Conservation (phyloP, 1,139 yeast species). For the Kodamaea anthophila region DNA sequence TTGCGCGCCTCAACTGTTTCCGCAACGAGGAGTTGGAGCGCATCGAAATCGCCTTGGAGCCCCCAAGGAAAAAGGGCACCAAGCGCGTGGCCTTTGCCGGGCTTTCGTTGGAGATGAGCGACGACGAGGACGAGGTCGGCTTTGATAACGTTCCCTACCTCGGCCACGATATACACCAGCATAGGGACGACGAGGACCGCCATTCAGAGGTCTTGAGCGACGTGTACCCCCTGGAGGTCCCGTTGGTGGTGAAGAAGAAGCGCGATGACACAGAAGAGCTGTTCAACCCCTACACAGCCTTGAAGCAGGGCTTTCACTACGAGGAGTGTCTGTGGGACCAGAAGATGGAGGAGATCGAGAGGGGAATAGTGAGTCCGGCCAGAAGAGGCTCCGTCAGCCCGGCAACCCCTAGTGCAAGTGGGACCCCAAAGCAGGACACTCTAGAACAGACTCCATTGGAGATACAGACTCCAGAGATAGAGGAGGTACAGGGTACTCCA, state of each 20-base stretch:
- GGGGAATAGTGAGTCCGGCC: no score
- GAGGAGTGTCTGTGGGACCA: no score
- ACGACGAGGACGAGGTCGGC: constrained; percentile 18
- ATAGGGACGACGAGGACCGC: constrained; percentile 14
- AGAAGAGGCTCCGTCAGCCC: no score
- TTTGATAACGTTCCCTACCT: no score
- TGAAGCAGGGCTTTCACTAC: no score
- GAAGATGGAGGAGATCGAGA: no score
- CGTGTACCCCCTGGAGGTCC: constrained; percentile 31
- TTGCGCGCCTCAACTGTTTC: constrained; percentile 89
- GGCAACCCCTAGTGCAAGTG: no score
- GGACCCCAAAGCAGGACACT: no score
- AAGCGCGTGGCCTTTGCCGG: constrained; percentile 41
- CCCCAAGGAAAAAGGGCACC: constrained; percentile 5
- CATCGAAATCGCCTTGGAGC: constrained; percentile 10
- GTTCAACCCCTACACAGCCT: background rate
- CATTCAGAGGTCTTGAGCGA: constrained; percentile 41
- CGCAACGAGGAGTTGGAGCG: constrained; percentile 75
- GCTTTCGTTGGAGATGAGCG: constrained; percentile 21
- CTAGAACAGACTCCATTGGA: no score
- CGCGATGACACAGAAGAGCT: no score
- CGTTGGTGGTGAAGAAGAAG: constrained; percentile 35
- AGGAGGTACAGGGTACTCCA: no score
- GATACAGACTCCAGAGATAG: no score
- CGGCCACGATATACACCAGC: constrained; percentile 17